A percentile compares a stretch with the other conserved stretches of the same genome.
Evolutionary conservation across 176 grass and related monocot species (phyloP).

Genomic region (Aechmea fasciata): DNA sequence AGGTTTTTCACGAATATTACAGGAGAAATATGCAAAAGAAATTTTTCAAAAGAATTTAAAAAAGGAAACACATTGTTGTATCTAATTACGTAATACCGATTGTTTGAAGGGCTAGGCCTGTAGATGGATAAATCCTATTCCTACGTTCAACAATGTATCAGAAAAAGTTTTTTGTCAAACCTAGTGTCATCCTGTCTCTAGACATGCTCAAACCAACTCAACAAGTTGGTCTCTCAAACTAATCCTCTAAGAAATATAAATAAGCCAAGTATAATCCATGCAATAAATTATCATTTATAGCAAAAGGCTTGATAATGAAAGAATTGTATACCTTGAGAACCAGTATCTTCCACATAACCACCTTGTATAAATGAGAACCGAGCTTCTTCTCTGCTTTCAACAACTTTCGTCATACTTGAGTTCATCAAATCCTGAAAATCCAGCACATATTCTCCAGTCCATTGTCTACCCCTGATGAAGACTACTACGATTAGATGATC

Average conservation of each 20-base stretch:
- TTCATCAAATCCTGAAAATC: slow-evolving; percentile 77
- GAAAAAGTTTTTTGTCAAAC: too few species aligned
- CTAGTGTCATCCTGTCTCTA: too few species aligned
- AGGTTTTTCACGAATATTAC: neutral
- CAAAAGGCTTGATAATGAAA: neutral
- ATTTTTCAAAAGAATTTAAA: too few species aligned
- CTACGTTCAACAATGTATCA: too few species aligned
- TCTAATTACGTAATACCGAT: too few species aligned
- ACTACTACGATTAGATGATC: slow-evolving; percentile 9
- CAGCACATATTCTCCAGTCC: slow-evolving; percentile 84
- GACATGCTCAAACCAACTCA: too few species aligned
- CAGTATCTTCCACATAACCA: slow-evolving; percentile 66
- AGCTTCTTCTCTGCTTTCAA: slow-evolving; percentile 48
- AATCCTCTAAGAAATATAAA: neutral
- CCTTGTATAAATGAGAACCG: slow-evolving; percentile 94
- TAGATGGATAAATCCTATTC: too few species aligned
- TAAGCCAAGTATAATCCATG: neutral
- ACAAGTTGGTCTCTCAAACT: too few species aligned
- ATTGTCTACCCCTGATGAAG: slow-evolving; percentile 60
- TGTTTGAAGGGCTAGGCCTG: too few species aligned
- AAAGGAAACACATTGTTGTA: too few species aligned
- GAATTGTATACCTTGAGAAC: slow-evolving; percentile 18
- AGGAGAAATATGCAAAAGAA: neutral
- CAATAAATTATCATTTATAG: neutral
- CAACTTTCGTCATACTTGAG: slow-evolving; percentile 25